These are phyloP conservation scores for Kazachstania sp. DNA, from an alignment of 1,139 yeast species.

Conservation along the genomic window DNA sequence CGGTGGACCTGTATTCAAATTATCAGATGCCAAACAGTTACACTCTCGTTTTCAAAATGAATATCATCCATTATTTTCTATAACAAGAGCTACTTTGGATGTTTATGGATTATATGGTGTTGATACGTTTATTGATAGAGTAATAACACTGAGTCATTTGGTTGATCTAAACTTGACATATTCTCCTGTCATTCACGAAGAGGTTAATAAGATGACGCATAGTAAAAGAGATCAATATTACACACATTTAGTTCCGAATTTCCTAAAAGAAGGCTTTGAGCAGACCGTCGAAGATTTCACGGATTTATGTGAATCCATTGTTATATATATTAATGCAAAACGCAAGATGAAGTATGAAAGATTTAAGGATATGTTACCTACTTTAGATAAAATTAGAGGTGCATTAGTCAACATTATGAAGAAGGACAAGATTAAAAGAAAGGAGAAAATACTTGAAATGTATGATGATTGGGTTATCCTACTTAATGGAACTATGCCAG, in stretches of 20 bases:
- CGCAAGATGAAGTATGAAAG: conserved; percentile 1
- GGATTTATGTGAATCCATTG: conserved; percentile 2
- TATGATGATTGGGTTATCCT: conserved; percentile 24
- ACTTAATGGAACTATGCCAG: conserved; percentile 20
- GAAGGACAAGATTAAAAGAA: conserved; percentile 6
- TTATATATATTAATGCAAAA: conserved; percentile 2
- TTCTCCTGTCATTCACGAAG: conserved; percentile 38
- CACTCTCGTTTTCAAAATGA: conserved; percentile 1
- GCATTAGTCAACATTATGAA: conserved; percentile 11
- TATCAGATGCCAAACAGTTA: not conserved
- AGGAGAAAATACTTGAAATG: conserved; percentile 10
- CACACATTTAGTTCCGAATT: conserved; percentile 17
- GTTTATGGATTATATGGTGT: conserved; percentile 4
- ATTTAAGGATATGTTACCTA: conserved; percentile 13
- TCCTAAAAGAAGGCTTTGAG: conserved; percentile 17
- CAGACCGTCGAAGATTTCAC: conserved; percentile 13
- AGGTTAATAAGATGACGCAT: conserved; percentile 29
- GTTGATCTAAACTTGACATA: conserved; percentile 41
- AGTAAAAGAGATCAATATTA: conserved; percentile 15
- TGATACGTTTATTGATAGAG: conserved; percentile 37
- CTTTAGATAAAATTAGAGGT: conserved; percentile 16
- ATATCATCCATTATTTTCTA: conserved; percentile 4
- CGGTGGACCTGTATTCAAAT: not conserved
- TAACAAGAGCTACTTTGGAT: conserved; percentile 14
- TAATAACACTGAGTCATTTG: conserved; percentile 40